phyloP scores from a whole-genome alignment of 371 early-diverging fungal species.

The Rhizopus stolonifer region DNA sequence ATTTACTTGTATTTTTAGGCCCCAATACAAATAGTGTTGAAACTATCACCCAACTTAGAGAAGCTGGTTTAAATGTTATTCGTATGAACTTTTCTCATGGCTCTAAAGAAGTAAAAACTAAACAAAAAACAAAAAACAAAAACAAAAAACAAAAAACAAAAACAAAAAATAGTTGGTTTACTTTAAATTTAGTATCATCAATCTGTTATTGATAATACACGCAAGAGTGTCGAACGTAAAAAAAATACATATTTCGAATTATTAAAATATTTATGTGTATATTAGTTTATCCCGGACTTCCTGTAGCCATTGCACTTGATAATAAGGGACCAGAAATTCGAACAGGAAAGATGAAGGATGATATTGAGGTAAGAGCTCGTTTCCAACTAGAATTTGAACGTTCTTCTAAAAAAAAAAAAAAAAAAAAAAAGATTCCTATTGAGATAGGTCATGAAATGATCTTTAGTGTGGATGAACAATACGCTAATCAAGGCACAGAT shows the following conservation, averaged over 20 bases:
- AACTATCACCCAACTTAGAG: conserved; percentile 79
- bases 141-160: no score
- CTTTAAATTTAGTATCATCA: conserved; percentile 78
- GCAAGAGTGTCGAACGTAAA: conserved; percentile 55
- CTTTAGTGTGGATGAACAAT: conserved; percentile 78
- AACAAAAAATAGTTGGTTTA: no score
- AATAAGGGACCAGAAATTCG: conserved; percentile 89
- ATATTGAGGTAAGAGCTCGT: conserved; percentile 51
- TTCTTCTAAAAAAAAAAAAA: background rate
- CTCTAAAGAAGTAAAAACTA: conserved; percentile 72
- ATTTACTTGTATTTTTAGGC: conserved; percentile 39
- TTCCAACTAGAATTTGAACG: no score
- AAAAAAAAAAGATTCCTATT: conserved; percentile 54
- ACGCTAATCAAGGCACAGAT: conserved; percentile 63
- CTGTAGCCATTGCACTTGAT: conserved; percentile 86
- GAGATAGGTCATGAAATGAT: conserved; percentile 77
- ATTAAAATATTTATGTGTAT: background rate
- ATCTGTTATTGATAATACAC: conserved; percentile 79
- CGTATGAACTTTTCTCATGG: conserved; percentile 97
- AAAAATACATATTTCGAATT: background rate
- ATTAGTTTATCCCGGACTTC: conserved; percentile 60
- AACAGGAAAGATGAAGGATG: conserved; percentile 74
- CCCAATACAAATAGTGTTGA: conserved; percentile 86
- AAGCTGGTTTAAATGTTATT: conserved; percentile 95
- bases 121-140: no score